Evolutionary conservation across 768 basidiomycete genomes (phyloP).

Genomic region (Leccinum boreale): DNA sequence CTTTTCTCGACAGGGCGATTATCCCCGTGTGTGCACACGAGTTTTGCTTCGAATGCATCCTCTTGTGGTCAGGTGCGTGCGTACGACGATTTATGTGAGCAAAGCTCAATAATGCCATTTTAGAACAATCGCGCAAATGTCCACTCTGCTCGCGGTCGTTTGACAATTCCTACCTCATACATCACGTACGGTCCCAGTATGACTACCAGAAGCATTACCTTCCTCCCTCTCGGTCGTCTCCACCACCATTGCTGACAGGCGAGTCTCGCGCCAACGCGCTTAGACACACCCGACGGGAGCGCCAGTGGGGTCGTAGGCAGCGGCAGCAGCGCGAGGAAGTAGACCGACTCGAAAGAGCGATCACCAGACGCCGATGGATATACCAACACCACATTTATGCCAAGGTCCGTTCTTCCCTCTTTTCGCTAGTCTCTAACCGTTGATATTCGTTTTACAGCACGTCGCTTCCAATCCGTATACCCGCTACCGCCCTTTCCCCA

Average conservation of each 20-base stretch:
- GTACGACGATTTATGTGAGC: neutral
- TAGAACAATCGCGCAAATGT: constrained; percentile 76
- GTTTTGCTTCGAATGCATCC: constrained; percentile 90
- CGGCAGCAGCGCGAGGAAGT: constrained; percentile 51
- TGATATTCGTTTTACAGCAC: constrained; percentile 52
- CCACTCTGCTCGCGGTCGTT: constrained; percentile 70
- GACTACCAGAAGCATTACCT: constrained; percentile 84
- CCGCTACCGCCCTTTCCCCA: constrained; percentile 87
- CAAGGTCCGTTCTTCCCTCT: constrained; percentile 53
- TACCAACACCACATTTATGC: constrained; percentile 79
- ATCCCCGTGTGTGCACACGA: constrained; percentile 87
- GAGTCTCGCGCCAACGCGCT: constrained; percentile 28
- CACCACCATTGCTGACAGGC: constrained; percentile 33
- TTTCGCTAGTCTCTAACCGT: neutral
- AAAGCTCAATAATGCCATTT: neutral
- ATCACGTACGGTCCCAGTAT: constrained; percentile 70
- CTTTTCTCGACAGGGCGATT: constrained; percentile 72
- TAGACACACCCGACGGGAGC: constrained; percentile 35
- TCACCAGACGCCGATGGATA: constrained; percentile 72
- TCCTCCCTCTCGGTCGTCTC: constrained; percentile 56
- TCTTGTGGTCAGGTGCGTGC: constrained; percentile 78
- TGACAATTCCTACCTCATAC: constrained; percentile 71
- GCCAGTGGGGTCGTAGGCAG: constrained; percentile 55
- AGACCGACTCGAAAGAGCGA: constrained; percentile 73
- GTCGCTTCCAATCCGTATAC: constrained; percentile 86